Percentiles rank a stretch among this genome's conserved stretches.
These are phyloP conservation scores for Neurospora sp. DNA, from an alignment of 495 filamentous ascomycete genomes.

Conservation along the genomic window DNA sequence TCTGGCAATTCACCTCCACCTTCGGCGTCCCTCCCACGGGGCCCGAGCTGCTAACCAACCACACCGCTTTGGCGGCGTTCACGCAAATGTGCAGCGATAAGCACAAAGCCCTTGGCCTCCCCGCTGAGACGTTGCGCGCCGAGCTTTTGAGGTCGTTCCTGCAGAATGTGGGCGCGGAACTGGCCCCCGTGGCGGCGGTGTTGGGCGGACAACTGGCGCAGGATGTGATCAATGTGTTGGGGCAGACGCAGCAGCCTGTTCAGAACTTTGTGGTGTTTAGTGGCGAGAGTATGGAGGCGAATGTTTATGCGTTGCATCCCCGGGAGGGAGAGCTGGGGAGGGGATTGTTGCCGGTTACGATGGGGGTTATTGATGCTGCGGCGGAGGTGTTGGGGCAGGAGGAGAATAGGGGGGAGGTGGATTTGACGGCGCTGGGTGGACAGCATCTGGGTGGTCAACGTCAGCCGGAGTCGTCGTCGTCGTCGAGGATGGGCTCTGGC, in stretches of 20 bases:
- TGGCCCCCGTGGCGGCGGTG: conserved; percentile 82
- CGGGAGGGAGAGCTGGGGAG: conserved; percentile 35
- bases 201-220: conserved; percentile 85
- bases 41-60: conserved; percentile 15
- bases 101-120: conserved; percentile 67
- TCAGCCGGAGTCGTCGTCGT: neutral
- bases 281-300: conserved; percentile 64
- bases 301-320: conserved; percentile 75
- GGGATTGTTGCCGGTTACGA: conserved; percentile 9
- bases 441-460: neutral
- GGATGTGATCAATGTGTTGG: conserved; percentile 93
- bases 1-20: conserved; percentile 65
- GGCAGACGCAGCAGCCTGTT: conserved; percentile 79
- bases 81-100: conserved; percentile 66
- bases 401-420: neutral
- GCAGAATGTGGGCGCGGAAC: conserved; percentile 68
- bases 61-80: conserved; percentile 55
- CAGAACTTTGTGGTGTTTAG: conserved; percentile 94
- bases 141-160: conserved; percentile 75
- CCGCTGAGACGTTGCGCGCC: conserved; percentile 61
- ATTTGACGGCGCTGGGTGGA: neutral
- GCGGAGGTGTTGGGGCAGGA: neutral
- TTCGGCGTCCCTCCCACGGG: conserved; percentile 46
- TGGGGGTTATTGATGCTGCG: neutral
- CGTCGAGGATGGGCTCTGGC: too few species aligned